Conservation (phyloP, 164 flowering plant genomes). For the Tinospora cordifolia region DNA sequence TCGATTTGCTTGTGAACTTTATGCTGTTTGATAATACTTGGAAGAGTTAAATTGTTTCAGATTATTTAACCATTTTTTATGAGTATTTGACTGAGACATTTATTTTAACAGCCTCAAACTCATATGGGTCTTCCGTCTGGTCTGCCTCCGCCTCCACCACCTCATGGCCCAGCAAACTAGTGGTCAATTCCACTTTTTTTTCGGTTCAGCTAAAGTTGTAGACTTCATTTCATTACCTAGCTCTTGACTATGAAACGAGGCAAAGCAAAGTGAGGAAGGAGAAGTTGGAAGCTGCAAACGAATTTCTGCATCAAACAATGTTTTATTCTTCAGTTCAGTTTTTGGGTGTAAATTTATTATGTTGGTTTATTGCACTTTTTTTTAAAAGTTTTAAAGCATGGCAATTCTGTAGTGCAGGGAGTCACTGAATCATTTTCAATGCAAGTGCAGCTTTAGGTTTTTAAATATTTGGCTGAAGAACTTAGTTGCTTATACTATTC, state of each 20-base stretch:
- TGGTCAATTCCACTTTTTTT: constrained; percentile 14
- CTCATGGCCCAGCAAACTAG: constrained; percentile 45
- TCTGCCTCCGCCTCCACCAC: constrained; percentile 65
- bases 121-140: constrained; percentile 42
- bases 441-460: background rate
- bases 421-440: background rate
- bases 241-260: background rate
- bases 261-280: background rate
- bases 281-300: background rate
- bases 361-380: background rate
- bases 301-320: background rate
- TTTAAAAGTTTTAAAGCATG: background rate
- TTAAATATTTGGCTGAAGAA: background rate
- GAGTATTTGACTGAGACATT: background rate
- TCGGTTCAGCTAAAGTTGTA: background rate
- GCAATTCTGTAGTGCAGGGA: background rate
- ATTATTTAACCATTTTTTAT: background rate
- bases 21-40: background rate
- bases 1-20: background rate
- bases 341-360: background rate
- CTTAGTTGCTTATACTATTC: too few relatives aligned
- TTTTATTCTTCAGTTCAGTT: background rate
- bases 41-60: background rate
- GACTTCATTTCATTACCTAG: background rate
- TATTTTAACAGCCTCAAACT: constrained; percentile 34